Evolutionary conservation across 768 basidiomycete species (phyloP).

Genomic region (Leucocoprinus birnbaumii): DNA sequence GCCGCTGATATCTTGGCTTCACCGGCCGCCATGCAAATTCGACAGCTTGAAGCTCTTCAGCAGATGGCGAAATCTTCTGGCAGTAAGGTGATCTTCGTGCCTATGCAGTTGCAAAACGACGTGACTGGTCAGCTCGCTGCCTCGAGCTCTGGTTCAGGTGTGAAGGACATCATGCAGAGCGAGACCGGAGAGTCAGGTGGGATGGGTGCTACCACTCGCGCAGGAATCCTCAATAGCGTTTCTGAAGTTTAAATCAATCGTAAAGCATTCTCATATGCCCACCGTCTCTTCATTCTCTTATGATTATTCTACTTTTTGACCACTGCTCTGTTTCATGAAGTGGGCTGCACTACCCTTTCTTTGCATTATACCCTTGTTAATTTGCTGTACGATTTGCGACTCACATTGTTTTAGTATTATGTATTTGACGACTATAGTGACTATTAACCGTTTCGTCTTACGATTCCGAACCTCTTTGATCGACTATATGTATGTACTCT

Average conservation of each 20-base stretch:
- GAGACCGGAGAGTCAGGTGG: conserved; percentile 37
- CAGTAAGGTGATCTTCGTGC: conserved; percentile 93
- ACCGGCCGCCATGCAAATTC: conserved; percentile 97
- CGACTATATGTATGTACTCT: no score
- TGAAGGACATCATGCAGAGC: conserved; percentile 23
- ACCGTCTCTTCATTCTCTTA: background rate
- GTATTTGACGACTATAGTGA: no score
- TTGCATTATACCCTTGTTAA: no score
- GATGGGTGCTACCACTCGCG: conserved; percentile 41
- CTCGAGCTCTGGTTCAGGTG: conserved; percentile 23
- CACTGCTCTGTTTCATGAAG: no score
- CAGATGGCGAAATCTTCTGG: conserved; percentile 89
- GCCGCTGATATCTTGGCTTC: conserved; percentile 93
- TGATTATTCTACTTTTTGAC: background rate
- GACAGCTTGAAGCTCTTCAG: conserved; percentile 94
- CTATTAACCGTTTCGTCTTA: no score
- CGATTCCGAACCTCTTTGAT: no score
- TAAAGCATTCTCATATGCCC: no score
- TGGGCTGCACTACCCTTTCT: no score
- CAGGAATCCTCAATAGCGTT: conserved; percentile 51
- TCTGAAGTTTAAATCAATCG: conserved; percentile 34
- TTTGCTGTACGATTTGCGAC: no score
- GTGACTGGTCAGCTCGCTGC: conserved; percentile 47
- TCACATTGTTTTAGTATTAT: no score
- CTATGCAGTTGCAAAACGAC: conserved; percentile 86